Percentiles rank a stretch among this genome's conserved stretches.
phyloP scores from a whole-genome alignment of 2,329 filamentous ascomycete species.

The Xylariaceae sp. region DNA sequence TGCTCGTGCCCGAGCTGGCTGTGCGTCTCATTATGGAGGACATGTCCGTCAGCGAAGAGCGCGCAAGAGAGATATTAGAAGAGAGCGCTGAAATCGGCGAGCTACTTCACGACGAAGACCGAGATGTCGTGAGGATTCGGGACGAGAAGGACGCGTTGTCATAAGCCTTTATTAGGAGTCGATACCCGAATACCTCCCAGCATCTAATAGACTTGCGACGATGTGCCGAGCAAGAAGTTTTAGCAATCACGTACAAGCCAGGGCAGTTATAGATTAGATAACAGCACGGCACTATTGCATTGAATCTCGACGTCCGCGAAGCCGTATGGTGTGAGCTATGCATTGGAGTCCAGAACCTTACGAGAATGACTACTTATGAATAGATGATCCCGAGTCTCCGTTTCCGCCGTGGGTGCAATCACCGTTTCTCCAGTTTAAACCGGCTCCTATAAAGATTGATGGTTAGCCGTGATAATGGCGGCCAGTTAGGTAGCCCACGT shows the following conservation, averaged over 20 bases:
- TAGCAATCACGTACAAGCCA: background rate
- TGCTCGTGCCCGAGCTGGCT: constrained; percentile 70
- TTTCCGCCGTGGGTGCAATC: background rate
- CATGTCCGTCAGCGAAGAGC: constrained; percentile 42
- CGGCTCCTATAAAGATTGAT: too few relatives aligned
- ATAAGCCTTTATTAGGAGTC: background rate
- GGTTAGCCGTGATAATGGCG: too few relatives aligned
- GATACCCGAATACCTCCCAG: too few relatives aligned
- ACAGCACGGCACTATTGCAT: background rate
- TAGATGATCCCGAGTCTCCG: background rate
- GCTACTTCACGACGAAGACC: constrained; percentile 61
- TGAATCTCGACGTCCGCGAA: background rate
- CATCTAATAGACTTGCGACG: too few relatives aligned
- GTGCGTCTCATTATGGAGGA: constrained; percentile 55
- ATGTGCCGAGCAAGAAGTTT: too few relatives aligned
- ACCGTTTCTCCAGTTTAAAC: too few relatives aligned
- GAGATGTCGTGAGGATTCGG: constrained; percentile 46
- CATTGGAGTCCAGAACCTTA: background rate
- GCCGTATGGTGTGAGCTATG: background rate
- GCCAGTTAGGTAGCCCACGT: too few relatives aligned
- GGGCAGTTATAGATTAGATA: background rate
- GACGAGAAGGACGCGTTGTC: constrained; percentile 23
- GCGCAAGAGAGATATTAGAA: constrained; percentile 54
- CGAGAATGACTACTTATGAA: background rate
- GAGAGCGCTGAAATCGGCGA: constrained; percentile 66